phyloP scores from a whole-genome alignment of 23 red algal species.

The Chondrus crispus region DNA sequence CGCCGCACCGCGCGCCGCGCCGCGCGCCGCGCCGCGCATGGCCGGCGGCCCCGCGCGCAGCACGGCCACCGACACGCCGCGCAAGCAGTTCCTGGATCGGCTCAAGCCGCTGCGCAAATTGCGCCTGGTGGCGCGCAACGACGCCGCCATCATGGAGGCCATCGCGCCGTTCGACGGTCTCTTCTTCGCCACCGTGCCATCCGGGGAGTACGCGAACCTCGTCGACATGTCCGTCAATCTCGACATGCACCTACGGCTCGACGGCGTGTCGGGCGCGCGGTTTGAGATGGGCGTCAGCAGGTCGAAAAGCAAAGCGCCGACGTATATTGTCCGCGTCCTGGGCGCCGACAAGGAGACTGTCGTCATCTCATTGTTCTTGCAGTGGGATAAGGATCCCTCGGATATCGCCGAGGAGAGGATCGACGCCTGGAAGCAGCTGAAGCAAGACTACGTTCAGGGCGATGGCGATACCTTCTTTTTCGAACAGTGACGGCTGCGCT shows the following conservation, averaged over 20 bases:
- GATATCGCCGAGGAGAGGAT: slow-evolving; percentile 66
- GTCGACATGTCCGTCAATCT: slow-evolving; percentile 86
- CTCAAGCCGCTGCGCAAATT: slow-evolving; percentile 53
- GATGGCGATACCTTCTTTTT: slow-evolving; percentile 33
- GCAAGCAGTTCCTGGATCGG: slow-evolving; percentile 63
- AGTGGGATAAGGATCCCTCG: slow-evolving; percentile 70
- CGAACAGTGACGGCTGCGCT: not conserved
- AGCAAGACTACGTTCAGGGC: slow-evolving; percentile 55
- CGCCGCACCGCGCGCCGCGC: not conserved
- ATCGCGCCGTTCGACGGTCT: slow-evolving; percentile 81
- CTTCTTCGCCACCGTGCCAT: slow-evolving; percentile 77
- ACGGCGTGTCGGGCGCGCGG: slow-evolving; percentile 59
- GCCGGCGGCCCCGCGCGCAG: slow-evolving; percentile 26
- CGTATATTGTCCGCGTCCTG: slow-evolving; percentile 87
- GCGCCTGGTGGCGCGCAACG: slow-evolving; percentile 63
- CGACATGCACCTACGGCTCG: slow-evolving; percentile 86
- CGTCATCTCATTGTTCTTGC: slow-evolving; percentile 67
- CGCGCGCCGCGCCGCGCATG: not conserved
- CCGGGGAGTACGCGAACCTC: slow-evolving; percentile 86
- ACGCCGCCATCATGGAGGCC: slow-evolving; percentile 79
- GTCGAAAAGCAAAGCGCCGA: slow-evolving; percentile 36
- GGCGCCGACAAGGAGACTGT: slow-evolving; percentile 68
- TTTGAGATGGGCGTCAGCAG: slow-evolving; percentile 89
- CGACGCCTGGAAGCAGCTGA: slow-evolving; percentile 74
- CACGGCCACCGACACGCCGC: slow-evolving; percentile 52